A percentile compares a stretch with the other conserved stretches of the same genome.
Evolutionary conservation across 208 protist species (phyloP).

Genomic region (Trypanosoma congolense): DNA sequence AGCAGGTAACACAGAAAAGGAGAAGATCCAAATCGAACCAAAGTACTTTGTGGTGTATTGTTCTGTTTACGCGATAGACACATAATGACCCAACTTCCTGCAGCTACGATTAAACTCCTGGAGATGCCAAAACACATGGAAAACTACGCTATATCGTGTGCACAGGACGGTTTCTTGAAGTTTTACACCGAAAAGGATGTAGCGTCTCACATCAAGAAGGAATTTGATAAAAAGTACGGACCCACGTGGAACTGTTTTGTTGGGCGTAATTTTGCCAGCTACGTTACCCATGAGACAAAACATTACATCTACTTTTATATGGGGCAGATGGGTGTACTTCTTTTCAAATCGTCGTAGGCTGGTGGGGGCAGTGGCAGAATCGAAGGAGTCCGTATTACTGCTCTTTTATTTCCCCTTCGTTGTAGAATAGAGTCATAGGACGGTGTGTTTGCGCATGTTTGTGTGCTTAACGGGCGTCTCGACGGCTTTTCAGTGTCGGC

Average conservation of each 20-base stretch:
- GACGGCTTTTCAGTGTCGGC: no score
- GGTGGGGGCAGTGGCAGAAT: no score
- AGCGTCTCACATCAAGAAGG: conserved; percentile 98
- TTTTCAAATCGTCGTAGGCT: conserved; percentile 95
- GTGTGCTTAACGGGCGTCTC: no score
- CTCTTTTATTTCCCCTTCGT: no score
- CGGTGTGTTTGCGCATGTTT: no score
- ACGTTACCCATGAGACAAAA: conserved; percentile 99
- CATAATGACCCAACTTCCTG: conserved; percentile 70
- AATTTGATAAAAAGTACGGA: conserved; percentile 98
- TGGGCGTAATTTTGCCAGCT: conserved; percentile 99
- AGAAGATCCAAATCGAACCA: conserved; percentile 4
- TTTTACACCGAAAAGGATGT: conserved; percentile 99
- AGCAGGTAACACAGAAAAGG: no score
- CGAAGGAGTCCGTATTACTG: no score
- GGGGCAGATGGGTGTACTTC: conserved; percentile 98
- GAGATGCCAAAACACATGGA: conserved; percentile 96
- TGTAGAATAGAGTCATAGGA: no score
- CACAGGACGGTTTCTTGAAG: conserved; percentile 96
- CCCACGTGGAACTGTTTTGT: conserved; percentile 99
- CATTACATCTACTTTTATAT: conserved; percentile 99
- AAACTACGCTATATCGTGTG: conserved; percentile 97
- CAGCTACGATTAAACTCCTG: conserved; percentile 87
- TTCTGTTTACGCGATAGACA: conserved; percentile 8
- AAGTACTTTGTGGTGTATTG: not conserved